Evolutionary conservation across 2,329 filamentous ascomycete species (phyloP), one percentile per base, ranked within the genome.

Genomic region (Arthroderma sp.): DNA sequence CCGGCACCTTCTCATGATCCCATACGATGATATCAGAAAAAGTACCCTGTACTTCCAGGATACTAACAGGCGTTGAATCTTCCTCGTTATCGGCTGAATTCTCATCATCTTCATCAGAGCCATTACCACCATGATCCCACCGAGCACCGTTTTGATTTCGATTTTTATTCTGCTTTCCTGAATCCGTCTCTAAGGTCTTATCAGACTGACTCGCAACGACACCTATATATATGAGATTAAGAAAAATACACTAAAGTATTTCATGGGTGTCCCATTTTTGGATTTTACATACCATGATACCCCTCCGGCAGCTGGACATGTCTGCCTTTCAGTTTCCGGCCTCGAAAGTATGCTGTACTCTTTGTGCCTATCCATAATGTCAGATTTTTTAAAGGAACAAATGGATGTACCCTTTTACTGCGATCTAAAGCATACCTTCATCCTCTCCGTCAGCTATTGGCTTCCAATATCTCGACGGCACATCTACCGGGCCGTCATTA

Each of bases 21-120:
- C 88, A 96, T n/a, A 94, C 72, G 3, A 86, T 66, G 42, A 94
- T 61, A 44, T 83, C 71, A 5, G 86, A 77, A 58, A 95, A 95
- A 10, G 71, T 71, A 1, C 78, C 79, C 15, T 79, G 69, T 37
- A 77, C 68, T 42, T 83, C 73, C 53, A 89, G 37, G 10, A 47
- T 65, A 15, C 69, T 70, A 6, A 77, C 73, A 1, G 74, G 69
- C 27, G 74, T 69, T 8, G 67, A 60, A 10, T 68, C 66, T 10
- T 72, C 64, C 6, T 71, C 69, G 2, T 64, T 56, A 1, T 68
- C 58, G 2, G 71, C 69, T 32, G 63, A 58, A 9, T 66, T 58
- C 11, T 64, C 60, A 3, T 55, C 48, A 31, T 53, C 28, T 11
- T 36, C 40, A 27, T 41, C 38, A 8, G 31, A 22, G 10, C 29